Conservation (phyloP, 2,329 filamentous ascomycete species). For the Xylariaceae sp. region DNA sequence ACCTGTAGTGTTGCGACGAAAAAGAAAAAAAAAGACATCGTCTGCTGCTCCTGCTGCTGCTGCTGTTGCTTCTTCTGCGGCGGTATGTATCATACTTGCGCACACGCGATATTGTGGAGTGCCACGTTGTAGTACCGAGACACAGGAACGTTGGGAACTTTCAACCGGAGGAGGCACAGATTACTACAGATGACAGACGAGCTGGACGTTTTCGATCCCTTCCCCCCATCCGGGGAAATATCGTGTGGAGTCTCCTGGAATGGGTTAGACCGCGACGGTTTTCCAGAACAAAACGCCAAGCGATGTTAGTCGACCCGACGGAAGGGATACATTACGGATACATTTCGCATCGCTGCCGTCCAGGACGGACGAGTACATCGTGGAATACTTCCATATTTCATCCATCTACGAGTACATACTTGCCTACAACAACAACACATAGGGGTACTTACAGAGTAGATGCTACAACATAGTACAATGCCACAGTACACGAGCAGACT, state of each 20-base stretch:
- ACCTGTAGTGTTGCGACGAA: background rate
- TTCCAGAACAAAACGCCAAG: background rate
- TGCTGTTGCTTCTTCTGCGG: background rate
- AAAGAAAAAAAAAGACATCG: background rate
- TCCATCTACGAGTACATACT: too few relatives aligned
- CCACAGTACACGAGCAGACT: background rate
- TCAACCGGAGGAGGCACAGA: background rate
- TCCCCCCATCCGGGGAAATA: background rate
- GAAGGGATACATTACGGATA: background rate
- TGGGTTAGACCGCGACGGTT: background rate
- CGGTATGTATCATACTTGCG: constrained; percentile 2
- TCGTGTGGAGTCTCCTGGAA: background rate
- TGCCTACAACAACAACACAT: too few relatives aligned
- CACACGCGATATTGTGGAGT: constrained; percentile 11
- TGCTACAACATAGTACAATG: background rate
- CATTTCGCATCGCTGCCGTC: background rate
- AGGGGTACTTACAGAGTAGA: too few relatives aligned
- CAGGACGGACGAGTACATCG: background rate
- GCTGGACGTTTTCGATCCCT: constrained; percentile 3
- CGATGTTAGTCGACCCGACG: background rate
- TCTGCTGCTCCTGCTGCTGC: too few relatives aligned
- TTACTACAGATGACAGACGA: background rate
- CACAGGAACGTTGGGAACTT: constrained; percentile 3
- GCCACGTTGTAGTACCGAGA: constrained; percentile 19
- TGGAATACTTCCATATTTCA: too few relatives aligned